Conservation (phyloP, 306 rosid species). For the Cicer judaicum region DNA sequence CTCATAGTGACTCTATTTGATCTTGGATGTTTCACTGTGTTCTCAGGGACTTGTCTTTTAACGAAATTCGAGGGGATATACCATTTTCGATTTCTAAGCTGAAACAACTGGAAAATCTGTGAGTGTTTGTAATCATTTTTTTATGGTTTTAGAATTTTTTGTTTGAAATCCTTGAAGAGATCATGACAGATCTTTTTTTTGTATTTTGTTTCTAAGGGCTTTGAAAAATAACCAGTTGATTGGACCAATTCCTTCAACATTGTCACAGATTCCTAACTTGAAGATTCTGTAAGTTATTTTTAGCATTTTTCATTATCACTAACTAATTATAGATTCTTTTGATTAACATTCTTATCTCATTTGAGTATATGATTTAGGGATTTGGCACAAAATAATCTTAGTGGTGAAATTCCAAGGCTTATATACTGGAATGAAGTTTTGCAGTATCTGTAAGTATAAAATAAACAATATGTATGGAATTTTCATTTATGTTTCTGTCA, state of each 20-base stretch:
- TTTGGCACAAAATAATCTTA: constrained; percentile 87
- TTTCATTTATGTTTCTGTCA: neutral
- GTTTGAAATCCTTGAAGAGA: neutral
- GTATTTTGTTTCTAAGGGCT: constrained; percentile 51
- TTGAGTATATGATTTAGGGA: constrained; percentile 58
- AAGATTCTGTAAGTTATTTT: constrained; percentile 75
- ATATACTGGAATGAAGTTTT: constrained; percentile 98
- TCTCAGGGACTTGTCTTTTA: constrained; percentile 60
- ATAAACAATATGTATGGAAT: neutral
- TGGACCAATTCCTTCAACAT: constrained; percentile 95
- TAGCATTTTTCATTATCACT: neutral
- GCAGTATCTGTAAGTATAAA: constrained; percentile 85
- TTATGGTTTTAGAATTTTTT: neutral
- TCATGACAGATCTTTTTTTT: neutral
- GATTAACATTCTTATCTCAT: constrained; percentile 29
- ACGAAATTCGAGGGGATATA: constrained; percentile 86
- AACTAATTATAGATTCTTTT: neutral
- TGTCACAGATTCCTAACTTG: constrained; percentile 98
- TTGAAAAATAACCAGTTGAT: constrained; percentile 81
- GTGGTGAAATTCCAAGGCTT: constrained; percentile 98
- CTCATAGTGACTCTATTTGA: neutral
- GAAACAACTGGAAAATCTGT: constrained; percentile 85
- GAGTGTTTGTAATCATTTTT: constrained; percentile 50
- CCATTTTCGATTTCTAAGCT: constrained; percentile 93
- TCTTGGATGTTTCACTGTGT: constrained; percentile 19